These are phyloP conservation scores for Cyclotella atomus DNA, from an alignment of 108 stramenopile species.

Conservation along the genomic window DNA sequence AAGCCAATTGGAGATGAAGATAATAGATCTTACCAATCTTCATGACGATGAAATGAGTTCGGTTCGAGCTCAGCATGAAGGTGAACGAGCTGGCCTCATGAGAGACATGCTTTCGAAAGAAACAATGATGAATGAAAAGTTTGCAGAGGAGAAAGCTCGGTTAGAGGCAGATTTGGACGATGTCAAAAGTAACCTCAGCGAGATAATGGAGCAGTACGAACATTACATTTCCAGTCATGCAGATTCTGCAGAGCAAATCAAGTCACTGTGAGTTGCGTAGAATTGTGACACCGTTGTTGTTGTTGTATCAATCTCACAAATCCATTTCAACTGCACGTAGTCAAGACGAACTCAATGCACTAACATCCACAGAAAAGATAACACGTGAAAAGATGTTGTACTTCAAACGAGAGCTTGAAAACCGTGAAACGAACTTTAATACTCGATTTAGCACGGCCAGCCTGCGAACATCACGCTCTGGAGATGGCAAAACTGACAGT, in stretches of 20 bases:
- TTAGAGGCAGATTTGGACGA: conserved; percentile 11
- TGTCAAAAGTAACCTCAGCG: conserved; percentile 4
- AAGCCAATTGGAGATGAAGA: conserved; percentile 5
- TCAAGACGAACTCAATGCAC: conserved; percentile 26
- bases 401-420: conserved; percentile 37
- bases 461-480: background rate
- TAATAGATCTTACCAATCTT: conserved; percentile 5
- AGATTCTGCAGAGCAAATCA: conserved; percentile 24
- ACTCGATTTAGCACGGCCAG: background rate
- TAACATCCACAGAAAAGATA: conserved; percentile 14
- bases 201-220: conserved; percentile 20
- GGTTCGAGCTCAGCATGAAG: conserved; percentile 14
- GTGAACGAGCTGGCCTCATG: conserved; percentile 21
- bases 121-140: conserved; percentile 18
- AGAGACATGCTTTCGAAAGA: conserved; percentile 28
- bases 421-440: conserved; percentile 28
- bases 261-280: conserved; percentile 44
- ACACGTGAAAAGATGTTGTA: conserved; percentile 25
- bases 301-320: no score
- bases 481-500: background rate
- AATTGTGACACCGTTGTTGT: no score
- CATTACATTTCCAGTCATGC: conserved; percentile 9
- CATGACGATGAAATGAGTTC: conserved; percentile 23
- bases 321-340: conserved; percentile 3
- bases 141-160: conserved; percentile 24